phyloP scores from a whole-genome alignment of 2,329 filamentous ascomycete species.

The Penicillium verrucosum region DNA sequence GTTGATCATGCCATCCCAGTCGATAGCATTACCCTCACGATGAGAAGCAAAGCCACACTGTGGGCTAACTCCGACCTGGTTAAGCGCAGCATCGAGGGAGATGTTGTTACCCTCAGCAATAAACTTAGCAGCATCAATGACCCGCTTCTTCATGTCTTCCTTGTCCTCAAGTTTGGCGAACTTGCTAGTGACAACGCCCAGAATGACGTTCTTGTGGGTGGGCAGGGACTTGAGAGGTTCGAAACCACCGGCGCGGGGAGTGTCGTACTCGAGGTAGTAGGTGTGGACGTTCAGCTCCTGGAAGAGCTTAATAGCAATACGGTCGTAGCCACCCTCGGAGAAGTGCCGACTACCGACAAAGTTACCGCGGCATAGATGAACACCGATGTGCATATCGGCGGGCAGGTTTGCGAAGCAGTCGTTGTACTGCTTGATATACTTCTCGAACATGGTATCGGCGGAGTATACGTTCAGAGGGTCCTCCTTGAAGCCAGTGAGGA shows the following conservation, averaged over 20 bases:
- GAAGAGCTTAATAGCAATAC: conserved; percentile 65
- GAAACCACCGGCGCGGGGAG: conserved; percentile 61
- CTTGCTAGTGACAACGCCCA: conserved; percentile 64
- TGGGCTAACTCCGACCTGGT: conserved; percentile 65
- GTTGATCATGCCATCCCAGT: conserved; percentile 66
- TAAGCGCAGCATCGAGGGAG: conserved; percentile 63
- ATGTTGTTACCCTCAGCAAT: conserved; percentile 66
- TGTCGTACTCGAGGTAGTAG: conserved; percentile 69
- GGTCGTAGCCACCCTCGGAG: conserved; percentile 64
- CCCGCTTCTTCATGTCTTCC: conserved; percentile 59
- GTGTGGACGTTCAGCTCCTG: conserved; percentile 61
- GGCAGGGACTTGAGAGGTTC: conserved; percentile 62
- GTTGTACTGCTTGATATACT: conserved; percentile 76
- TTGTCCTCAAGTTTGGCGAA: conserved; percentile 61
- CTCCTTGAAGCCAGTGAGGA: conserved; percentile 66
- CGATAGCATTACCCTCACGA: conserved; percentile 67
- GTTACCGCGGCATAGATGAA: conserved; percentile 68
- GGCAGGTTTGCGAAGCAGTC: conserved; percentile 63
- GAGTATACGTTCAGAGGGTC: conserved; percentile 66
- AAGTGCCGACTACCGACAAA: conserved; percentile 66
- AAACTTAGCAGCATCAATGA: conserved; percentile 62
- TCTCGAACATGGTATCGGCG: conserved; percentile 68
- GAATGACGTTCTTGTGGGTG: conserved; percentile 60
- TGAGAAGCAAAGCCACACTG: conserved; percentile 75
- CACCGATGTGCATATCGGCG: conserved; percentile 69